phyloP scores from a whole-genome alignment of 2,329 filamentous ascomycete genomes.

The Penicillium griseofulvum region DNA sequence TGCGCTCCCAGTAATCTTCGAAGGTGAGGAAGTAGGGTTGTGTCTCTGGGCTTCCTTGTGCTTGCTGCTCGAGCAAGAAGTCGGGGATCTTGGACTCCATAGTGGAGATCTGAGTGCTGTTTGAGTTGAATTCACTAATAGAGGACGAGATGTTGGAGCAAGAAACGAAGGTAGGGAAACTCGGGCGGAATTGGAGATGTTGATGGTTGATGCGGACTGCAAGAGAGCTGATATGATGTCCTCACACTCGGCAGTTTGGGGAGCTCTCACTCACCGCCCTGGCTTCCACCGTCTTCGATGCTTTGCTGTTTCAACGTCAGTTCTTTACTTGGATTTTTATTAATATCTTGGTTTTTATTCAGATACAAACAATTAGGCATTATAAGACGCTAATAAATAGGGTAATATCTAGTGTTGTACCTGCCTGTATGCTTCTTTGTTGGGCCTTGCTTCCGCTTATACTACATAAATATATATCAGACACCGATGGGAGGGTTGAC shows the following conservation, averaged over 20 bases:
- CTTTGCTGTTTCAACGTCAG: neutral
- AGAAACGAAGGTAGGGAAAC: constrained; percentile 7
- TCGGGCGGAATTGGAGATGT: constrained; percentile 8
- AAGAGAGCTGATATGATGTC: constrained; percentile 14
- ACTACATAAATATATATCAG: neutral
- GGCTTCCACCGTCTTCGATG: constrained; percentile 3
- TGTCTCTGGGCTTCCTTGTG: constrained; percentile 80
- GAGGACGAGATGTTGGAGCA: neutral
- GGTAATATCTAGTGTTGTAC: neutral
- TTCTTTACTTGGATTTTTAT: neutral
- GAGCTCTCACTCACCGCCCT: constrained; percentile 11
- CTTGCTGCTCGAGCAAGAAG: constrained; percentile 87
- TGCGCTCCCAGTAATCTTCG: constrained; percentile 96
- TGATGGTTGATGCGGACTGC: constrained; percentile 10
- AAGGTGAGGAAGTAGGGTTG: constrained; percentile 87
- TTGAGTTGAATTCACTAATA: neutral
- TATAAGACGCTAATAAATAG: no score
- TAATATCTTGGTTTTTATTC: neutral
- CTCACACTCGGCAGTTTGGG: constrained; percentile 8
- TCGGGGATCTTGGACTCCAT: constrained; percentile 91
- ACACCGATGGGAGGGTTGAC: neutral
- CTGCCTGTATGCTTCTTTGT: neutral
- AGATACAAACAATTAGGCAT: neutral
- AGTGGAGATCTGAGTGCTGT: constrained; percentile 23
- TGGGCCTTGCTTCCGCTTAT: neutral